phyloP scores from a whole-genome alignment of 108 stramenopile genomes.

The Bacterosira constricta region DNA sequence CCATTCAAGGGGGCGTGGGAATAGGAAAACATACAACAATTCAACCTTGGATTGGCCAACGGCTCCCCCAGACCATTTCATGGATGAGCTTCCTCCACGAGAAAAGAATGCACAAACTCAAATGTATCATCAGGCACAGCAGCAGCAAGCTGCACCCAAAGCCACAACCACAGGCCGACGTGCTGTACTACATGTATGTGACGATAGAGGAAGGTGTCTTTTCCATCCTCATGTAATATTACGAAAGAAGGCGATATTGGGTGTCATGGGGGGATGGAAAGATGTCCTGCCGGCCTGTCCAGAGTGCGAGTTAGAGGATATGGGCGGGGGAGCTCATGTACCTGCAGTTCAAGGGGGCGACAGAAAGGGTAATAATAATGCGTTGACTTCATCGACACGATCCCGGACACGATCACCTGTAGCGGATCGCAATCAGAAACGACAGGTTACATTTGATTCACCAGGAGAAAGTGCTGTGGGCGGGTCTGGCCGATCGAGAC shows the following conservation, averaged over 20 bases:
- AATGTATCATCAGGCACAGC: not conserved
- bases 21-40: not conserved
- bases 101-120: not conserved
- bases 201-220: conserved; percentile 40
- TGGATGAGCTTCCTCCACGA: not conserved
- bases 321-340: too few relatives aligned
- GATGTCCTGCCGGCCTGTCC: conserved; percentile 36
- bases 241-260: conserved; percentile 37
- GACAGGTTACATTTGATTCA: too few relatives aligned
- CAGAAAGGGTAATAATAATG: too few relatives aligned
- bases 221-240: conserved; percentile 35
- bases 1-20: not conserved
- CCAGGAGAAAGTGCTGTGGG: too few relatives aligned
- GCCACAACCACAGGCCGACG: not conserved
- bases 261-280: conserved; percentile 40
- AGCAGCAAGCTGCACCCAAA: not conserved
- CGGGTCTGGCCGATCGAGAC: too few relatives aligned
- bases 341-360: too few relatives aligned
- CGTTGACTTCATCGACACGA: too few relatives aligned
- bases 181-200: conserved; percentile 32
- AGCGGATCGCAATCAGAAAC: too few relatives aligned
- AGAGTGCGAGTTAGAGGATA: conserved; percentile 34
- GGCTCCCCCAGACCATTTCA: not conserved
- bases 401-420: too few relatives aligned
- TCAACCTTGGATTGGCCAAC: not conserved